Conservation (phyloP, 257 asterid species). For the Solanum habrochaites region DNA sequence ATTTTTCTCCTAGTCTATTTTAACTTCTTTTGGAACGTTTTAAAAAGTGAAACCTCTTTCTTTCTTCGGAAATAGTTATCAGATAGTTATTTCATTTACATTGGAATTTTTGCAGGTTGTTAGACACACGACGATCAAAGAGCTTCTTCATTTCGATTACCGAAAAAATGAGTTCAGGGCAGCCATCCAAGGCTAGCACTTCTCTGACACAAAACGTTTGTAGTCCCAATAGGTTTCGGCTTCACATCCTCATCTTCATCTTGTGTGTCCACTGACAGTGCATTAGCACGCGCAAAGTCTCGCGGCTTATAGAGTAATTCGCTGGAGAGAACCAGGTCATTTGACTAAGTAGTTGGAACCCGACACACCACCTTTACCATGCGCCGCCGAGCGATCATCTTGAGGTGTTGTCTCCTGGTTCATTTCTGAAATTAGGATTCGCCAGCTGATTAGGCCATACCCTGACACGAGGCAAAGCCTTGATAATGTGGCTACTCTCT, state of each 20-base stretch:
- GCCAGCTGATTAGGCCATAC: constrained; percentile 84
- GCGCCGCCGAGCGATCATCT: constrained; percentile 57
- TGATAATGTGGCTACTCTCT: constrained; percentile 49
- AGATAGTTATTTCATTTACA: background rate
- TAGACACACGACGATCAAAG: constrained; percentile 62
- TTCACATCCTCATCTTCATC: constrained; percentile 31
- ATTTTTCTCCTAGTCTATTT: background rate
- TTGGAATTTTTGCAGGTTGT: constrained; percentile 31
- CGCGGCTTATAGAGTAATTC: background rate
- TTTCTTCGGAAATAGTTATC: background rate
- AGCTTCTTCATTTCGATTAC: constrained; percentile 27
- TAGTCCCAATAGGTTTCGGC: background rate
- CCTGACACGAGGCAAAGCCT: constrained; percentile 98
- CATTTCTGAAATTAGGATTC: constrained; percentile 77
- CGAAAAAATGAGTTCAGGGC: constrained; percentile 25
- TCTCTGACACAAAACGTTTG: constrained; percentile 31
- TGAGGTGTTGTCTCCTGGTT: constrained; percentile 49
- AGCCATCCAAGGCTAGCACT: constrained; percentile 10
- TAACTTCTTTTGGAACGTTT: background rate
- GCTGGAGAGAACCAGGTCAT: background rate
- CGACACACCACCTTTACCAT: constrained; percentile 35
- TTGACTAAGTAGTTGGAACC: background rate
- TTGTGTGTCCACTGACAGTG: constrained; percentile 35
- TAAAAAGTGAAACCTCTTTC: background rate
- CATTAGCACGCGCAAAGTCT: constrained; percentile 22